Percentiles rank a stretch among this genome's conserved stretches.
Evolutionary conservation across 768 basidiomycete genomes (phyloP).

Genomic region (Lactarius sanguifluus): DNA sequence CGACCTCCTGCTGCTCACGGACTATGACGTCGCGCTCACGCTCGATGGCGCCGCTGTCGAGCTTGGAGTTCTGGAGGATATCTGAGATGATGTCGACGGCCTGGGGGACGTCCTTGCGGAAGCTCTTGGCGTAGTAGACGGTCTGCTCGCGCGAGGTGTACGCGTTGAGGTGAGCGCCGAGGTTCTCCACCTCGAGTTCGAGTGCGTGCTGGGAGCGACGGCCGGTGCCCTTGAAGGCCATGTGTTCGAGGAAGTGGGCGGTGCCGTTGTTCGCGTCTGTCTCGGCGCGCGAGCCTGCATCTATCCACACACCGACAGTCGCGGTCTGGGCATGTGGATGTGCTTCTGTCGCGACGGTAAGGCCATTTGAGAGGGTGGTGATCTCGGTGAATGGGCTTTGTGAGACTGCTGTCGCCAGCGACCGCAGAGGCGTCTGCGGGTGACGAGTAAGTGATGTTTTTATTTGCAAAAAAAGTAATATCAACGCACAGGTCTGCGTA

Average conservation of each 20-base stretch:
- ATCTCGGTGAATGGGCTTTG: conserved; percentile 81
- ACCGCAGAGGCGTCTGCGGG: conserved; percentile 54
- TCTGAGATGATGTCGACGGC: conserved; percentile 98
- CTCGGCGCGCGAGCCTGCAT: conserved; percentile 96
- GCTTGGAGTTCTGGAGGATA: conserved; percentile 95
- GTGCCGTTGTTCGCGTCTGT: conserved; percentile 93
- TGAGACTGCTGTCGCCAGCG: conserved; percentile 70
- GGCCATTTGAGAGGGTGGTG: conserved; percentile 89
- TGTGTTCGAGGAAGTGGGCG: conserved; percentile 98
- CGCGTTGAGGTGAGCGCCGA: conserved; percentile 96
- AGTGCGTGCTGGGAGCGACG: conserved; percentile 84
- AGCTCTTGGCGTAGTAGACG: conserved; percentile 98
- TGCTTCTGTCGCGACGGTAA: conserved; percentile 91
- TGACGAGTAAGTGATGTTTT: background rate
- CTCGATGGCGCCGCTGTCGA: conserved; percentile 85
- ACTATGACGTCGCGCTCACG: conserved; percentile 95
- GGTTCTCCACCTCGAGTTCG: conserved; percentile 96
- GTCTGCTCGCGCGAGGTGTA: conserved; percentile 99
- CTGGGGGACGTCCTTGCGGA: conserved; percentile 88
- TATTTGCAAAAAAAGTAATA: conserved; percentile 16
- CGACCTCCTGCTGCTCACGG: conserved; percentile 97
- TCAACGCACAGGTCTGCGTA: conserved; percentile 18
- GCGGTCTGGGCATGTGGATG: conserved; percentile 92
- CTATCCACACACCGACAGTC: conserved; percentile 99
- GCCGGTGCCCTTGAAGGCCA: conserved; percentile 97